Evolutionary conservation across 1,284 basidiomycete genomes (phyloP), one percentile per base, ranked within the genome.

Genomic region (Entoloma clypeatum): DNA sequence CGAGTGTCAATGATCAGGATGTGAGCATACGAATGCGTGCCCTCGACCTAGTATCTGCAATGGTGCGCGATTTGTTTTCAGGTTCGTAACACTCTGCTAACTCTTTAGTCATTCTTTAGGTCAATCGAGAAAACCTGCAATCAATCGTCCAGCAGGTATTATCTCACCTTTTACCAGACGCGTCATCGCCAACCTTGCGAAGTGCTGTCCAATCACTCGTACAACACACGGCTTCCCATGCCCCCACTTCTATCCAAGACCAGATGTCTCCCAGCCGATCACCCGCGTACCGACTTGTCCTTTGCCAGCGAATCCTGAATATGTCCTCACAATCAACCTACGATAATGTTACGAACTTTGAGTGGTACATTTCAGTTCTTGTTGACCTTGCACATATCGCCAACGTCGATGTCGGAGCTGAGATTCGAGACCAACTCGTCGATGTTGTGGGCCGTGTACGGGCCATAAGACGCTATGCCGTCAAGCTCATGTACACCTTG

Each of bases 301-400:
- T 97, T 23, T 76, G 87, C 0, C 82, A 87, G 48, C 75, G 81
- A 6, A 86, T 98, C 45, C 72, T 97, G n/a, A 66, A 73, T 16
- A 85, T 96, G 52, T 87, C 92, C 47, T 83, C 87, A 4, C 75
- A 79, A 45, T 81, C 86, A 43, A 85, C 86, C 5, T 99, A 96
- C 56, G 81, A 83, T 40, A 86, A 94, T 56, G 76, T 99, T 25
- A 74, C 75, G 26, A 92, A 98, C 64, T 97, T 98, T 58, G 86
- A 94, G 55, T 99, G 96, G 96, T 96, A 92, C 58, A 71, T 98
- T 18, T 95, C 93, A 6, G 90, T 94, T 3, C 79, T 97, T 17
- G 76, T 96, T 32, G 91, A 96, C 53, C 74, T 99, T 2, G 81
- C 89, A 0, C 90, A 92, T 57, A 75, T 97, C 31, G 86, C 86